A percentile compares a stretch with the other conserved stretches of the same genome.
Conservation (phyloP, 306 rosid genomes). For the Canavalia gladiata region DNA sequence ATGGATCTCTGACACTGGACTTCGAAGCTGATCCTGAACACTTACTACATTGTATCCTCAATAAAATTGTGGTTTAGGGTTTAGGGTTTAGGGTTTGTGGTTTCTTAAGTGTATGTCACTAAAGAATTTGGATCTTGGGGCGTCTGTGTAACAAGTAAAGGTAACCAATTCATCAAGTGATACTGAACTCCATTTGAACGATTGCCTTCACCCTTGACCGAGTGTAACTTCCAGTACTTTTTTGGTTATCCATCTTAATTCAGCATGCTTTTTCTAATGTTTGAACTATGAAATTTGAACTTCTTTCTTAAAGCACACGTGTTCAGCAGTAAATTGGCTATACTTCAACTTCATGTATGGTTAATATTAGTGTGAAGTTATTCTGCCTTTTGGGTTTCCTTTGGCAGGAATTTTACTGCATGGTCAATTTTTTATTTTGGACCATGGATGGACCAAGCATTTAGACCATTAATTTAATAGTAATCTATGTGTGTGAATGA, state of each 20-base stretch:
- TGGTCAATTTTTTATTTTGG: too few species aligned
- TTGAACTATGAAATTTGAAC: constrained; percentile 21
- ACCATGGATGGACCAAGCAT: too few species aligned
- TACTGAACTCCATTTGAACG: constrained; percentile 17
- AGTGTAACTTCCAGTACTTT: constrained; percentile 9
- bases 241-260: constrained; percentile 26
- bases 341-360: constrained; percentile 7
- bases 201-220: constrained; percentile 15
- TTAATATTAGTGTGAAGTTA: neutral
- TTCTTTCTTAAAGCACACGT: neutral
- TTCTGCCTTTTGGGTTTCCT: neutral
- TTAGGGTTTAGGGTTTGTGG: too few species aligned
- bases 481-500: too few species aligned
- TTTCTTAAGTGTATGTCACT: neutral
- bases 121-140: constrained; percentile 25
- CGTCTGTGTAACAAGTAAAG: neutral
- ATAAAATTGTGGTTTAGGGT: constrained; percentile 2
- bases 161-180: constrained; percentile 11
- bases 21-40: constrained; percentile 41
- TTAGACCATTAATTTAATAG: too few species aligned
- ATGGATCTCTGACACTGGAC: constrained; percentile 46
- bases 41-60: constrained; percentile 16
- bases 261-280: constrained; percentile 24
- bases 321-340: neutral
- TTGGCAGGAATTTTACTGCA: neutral